Conservation (phyloP, 441 rosid genomes). For the Populus tomentosa region DNA sequence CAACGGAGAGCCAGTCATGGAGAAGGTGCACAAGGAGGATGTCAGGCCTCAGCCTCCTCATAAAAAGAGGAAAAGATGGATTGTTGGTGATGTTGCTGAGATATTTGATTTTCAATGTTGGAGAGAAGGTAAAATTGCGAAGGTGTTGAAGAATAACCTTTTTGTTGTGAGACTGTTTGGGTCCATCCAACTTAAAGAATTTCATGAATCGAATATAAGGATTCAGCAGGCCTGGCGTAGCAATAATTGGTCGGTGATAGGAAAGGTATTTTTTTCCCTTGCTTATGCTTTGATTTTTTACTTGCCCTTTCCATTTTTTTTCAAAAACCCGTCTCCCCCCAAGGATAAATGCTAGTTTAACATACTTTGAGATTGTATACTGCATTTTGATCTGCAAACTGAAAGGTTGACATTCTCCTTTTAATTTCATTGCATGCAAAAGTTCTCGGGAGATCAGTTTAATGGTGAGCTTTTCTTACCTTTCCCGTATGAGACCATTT, state of each 20-base stretch:
- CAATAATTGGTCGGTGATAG: constrained; percentile 26
- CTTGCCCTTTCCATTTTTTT: not conserved
- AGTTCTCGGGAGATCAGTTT: not conserved
- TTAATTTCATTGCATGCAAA: too few relatives aligned
- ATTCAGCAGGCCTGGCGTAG: constrained; percentile 29
- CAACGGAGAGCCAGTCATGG: constrained; percentile 16
- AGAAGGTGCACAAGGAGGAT: constrained; percentile 22
- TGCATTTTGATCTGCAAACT: not conserved
- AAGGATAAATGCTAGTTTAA: not conserved
- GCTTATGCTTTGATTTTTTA: not conserved
- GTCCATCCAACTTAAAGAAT: constrained; percentile 32
- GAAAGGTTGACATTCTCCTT: not conserved
- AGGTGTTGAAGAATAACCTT: too few relatives aligned
- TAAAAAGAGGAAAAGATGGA: constrained; percentile 27
- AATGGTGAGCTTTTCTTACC: not conserved
- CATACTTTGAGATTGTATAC: not conserved
- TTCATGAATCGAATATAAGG: constrained; percentile 29
- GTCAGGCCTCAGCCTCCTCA: constrained; percentile 33
- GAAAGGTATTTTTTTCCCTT: constrained; percentile 25
- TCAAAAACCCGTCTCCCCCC: not conserved
- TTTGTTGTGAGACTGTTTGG: constrained; percentile 35
- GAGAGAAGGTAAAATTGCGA: constrained; percentile 34
- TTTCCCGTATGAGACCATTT: not conserved
- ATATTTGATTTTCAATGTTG: constrained; percentile 34
- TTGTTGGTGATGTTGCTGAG: constrained; percentile 32